A percentile compares a stretch with the other conserved stretches of the same genome.
Evolutionary conservation across 345 rosid species (phyloP).

Genomic region (Corchorus olitorius): DNA sequence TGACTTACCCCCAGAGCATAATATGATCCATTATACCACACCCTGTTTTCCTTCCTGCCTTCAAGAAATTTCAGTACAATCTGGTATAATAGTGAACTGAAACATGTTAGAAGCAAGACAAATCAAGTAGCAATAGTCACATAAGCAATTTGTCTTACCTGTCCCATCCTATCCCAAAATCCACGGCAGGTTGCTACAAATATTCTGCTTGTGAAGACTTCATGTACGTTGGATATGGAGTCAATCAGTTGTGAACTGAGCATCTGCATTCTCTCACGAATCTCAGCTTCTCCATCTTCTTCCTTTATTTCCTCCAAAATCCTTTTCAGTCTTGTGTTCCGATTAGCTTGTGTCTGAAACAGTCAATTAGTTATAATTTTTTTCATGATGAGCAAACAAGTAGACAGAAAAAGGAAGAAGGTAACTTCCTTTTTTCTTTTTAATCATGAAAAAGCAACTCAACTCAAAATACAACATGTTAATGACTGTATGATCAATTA

Average conservation of each 20-base stretch:
- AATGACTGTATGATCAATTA: background rate
- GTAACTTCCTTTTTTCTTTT: background rate
- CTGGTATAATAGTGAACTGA: conserved; percentile 24
- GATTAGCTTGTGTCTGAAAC: conserved; percentile 73
- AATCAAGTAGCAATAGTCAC: background rate
- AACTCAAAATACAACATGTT: too few species aligned
- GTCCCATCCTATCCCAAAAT: conserved; percentile 97
- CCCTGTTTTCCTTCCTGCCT: conserved; percentile 90
- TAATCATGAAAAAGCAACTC: background rate
- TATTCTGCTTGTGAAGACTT: conserved; percentile 71
- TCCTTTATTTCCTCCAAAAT: conserved; percentile 88
- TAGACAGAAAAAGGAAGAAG: background rate
- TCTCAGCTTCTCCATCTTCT: conserved; percentile 86
- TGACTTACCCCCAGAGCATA: conserved; percentile 86
- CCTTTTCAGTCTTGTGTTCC: conserved; percentile 73
- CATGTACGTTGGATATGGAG: conserved; percentile 75
- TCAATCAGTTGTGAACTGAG: conserved; percentile 68
- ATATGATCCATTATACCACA: conserved; percentile 90
- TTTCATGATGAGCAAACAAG: background rate
- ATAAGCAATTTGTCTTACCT: conserved; percentile 43
- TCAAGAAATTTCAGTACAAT: conserved; percentile 91
- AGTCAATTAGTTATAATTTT: background rate
- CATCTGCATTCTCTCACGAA: conserved; percentile 87
- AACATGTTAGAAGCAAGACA: conserved; percentile 5
- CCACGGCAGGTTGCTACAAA: conserved; percentile 85